Evolutionary conservation across 345 rosid genomes (phyloP).

Genomic region (Dipteronia dyeriana): DNA sequence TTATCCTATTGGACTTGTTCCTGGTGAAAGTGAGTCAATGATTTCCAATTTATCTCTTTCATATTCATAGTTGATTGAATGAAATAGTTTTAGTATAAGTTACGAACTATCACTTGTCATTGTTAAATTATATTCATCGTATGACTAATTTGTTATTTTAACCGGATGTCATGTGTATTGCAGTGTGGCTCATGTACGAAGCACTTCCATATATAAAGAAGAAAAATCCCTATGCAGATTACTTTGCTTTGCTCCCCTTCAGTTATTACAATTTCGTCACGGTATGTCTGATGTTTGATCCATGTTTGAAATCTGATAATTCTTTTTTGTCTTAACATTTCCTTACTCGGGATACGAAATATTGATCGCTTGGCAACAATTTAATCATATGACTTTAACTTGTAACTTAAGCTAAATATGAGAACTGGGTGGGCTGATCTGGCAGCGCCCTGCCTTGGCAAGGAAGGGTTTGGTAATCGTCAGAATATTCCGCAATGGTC

Average conservation of each 20-base stretch:
- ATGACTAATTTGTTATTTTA: slow-evolving; percentile 14
- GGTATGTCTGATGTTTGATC: slow-evolving; percentile 42
- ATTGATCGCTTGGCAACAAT: neutral
- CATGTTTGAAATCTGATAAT: neutral
- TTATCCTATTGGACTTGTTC: slow-evolving; percentile 65
- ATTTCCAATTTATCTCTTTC: neutral
- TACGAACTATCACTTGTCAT: neutral
- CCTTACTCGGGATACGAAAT: neutral
- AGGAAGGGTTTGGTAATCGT: neutral
- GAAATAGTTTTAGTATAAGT: neutral
- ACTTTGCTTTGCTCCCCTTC: slow-evolving; percentile 61
- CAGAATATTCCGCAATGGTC: neutral
- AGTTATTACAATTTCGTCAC: slow-evolving; percentile 50
- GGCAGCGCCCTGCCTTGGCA: neutral
- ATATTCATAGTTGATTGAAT: neutral
- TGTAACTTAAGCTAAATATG: neutral
- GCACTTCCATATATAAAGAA: slow-evolving; percentile 71
- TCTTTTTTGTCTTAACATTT: neutral
- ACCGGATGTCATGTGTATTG: slow-evolving; percentile 14
- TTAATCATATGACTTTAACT: neutral
- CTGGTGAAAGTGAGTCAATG: slow-evolving; percentile 75
- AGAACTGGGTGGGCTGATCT: neutral
- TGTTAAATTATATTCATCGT: neutral
- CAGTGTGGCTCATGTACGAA: slow-evolving; percentile 78
- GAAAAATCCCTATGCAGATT: slow-evolving; percentile 51